These are phyloP conservation scores for Fusarium pseudonygamai DNA, from an alignment of 2,329 filamentous ascomycete genomes.

Conservation along the genomic window DNA sequence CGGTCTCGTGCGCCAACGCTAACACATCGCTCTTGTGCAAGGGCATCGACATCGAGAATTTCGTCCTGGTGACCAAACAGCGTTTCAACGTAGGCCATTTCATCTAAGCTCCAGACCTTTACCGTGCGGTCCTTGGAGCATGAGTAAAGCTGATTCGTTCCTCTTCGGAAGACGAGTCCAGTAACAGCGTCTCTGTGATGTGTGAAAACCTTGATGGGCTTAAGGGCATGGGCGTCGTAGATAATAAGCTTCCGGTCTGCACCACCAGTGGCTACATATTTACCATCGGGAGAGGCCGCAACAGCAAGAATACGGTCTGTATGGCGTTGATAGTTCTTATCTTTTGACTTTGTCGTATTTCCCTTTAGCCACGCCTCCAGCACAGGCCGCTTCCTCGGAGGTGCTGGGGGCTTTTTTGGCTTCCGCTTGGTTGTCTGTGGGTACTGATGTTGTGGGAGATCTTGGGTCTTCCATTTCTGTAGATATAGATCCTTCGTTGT, in stretches of 20 bases:
- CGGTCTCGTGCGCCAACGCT: constrained; percentile 91
- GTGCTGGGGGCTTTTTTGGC: constrained; percentile 66
- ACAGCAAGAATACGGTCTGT: constrained; percentile 82
- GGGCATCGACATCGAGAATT: constrained; percentile 83
- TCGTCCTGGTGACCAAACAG: constrained; percentile 96
- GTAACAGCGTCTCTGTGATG: constrained; percentile 92
- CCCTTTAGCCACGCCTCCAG: constrained; percentile 72
- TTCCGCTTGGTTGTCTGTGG: constrained; percentile 67
- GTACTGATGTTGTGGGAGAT: constrained; percentile 68
- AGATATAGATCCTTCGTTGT: constrained; percentile 85
- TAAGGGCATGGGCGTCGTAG: constrained; percentile 84
- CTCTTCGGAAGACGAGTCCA: constrained; percentile 83
- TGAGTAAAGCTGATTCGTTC: constrained; percentile 92
- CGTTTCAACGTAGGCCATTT: constrained; percentile 93
- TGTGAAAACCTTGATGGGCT: constrained; percentile 83
- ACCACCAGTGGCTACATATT: constrained; percentile 90
- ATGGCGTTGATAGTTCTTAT: constrained; percentile 79
- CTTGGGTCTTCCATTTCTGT: constrained; percentile 88
- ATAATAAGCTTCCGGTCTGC: constrained; percentile 85
- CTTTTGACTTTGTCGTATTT: constrained; percentile 66
- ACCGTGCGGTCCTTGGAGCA: constrained; percentile 91
- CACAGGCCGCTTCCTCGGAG: constrained; percentile 69
- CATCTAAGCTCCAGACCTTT: constrained; percentile 93
- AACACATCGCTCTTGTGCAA: constrained; percentile 87
- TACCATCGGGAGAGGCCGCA: constrained; percentile 87